Conservation (phyloP, 768 basidiomycete genomes). For the Fomitopsis serialis region DNA sequence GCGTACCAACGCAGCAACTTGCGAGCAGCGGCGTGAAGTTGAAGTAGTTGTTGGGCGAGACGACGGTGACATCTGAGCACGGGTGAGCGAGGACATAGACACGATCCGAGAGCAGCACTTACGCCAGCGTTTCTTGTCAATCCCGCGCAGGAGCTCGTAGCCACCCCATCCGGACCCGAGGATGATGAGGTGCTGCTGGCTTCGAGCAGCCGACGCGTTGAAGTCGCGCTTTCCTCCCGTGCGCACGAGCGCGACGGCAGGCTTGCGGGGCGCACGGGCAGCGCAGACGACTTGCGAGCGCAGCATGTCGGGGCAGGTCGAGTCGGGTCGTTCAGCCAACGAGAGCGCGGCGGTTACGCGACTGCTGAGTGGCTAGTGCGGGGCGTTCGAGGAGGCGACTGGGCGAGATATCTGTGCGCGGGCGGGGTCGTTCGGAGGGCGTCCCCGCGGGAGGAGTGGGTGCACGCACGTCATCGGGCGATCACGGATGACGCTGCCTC, state of each 20-base stretch:
- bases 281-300: no score
- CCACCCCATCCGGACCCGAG: conserved; percentile 80
- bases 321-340: no score
- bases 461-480: background rate
- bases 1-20: conserved; percentile 72
- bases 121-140: conserved; percentile 75
- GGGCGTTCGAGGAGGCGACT: background rate
- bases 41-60: conserved; percentile 66
- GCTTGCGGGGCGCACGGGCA: background rate
- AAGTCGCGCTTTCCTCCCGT: conserved; percentile 10
- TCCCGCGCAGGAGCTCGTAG: conserved; percentile 57
- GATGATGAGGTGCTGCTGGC: conserved; percentile 49
- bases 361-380: background rate
- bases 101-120: conserved; percentile 14
- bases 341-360: no score
- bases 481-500: background rate
- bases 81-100: background rate
- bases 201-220: conserved; percentile 13
- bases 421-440: background rate
- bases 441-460: background rate
- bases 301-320: no score
- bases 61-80: conserved; percentile 51
- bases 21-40: conserved; percentile 67
- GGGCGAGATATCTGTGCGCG: background rate
- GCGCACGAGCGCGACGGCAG: background rate